Evolutionary conservation across 805 yeast genomes (phyloP), one percentile per base, ranked within the genome.

Genomic region (Kazachstania viticola): DNA sequence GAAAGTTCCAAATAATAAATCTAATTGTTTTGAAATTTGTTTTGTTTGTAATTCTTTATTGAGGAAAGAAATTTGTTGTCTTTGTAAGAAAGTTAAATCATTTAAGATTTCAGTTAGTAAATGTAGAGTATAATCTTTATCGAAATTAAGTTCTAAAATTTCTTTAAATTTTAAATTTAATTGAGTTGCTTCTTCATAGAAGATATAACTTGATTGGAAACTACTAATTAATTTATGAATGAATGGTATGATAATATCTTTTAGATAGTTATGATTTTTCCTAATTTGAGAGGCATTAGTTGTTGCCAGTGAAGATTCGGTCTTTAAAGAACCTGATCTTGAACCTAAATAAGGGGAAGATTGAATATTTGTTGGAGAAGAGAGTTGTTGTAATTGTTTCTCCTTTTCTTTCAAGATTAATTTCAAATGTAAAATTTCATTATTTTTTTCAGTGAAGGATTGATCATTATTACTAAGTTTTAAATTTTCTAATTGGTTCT

Each of bases 401-500:
- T 44, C 40, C 19, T 45, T 48, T 27, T 48, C 47, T 15, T 37
- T 34, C 9, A 48, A 37, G 9, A 41, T 45, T 29, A 48, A 27
- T 19, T 39, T 39, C 31, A 49, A 31, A 36, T 46, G 49, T 26
- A 40, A 48, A 23, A 43, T 45, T 25, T 47, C 51, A 25, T 49
- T 45, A 14, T 22, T n/a, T 18, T 8, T 14, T 21, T 29, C 16
- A 9, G 18, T 22, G n/a, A n/a, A n/a, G n/a, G n/a, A n/a, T n/a
- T n/a, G n/a, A n/a, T n/a, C n/a, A n/a, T n/a, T n/a, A n/a, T n/a
- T n/a, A n/a, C n/a, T n/a, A n/a, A n/a, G n/a, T n/a, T n/a, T n/a
- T n/a, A n/a, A n/a, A n/a, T n/a, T n/a, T n/a, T n/a, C n/a, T n/a
- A n/a, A n/a, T n/a, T n/a, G n/a, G n/a, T n/a, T n/a, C n/a, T n/a